A percentile compares a stretch with the other conserved stretches of the same genome.
Evolutionary conservation across 208 protist genomes (phyloP).

Genomic region (Crithidia bombi): DNA sequence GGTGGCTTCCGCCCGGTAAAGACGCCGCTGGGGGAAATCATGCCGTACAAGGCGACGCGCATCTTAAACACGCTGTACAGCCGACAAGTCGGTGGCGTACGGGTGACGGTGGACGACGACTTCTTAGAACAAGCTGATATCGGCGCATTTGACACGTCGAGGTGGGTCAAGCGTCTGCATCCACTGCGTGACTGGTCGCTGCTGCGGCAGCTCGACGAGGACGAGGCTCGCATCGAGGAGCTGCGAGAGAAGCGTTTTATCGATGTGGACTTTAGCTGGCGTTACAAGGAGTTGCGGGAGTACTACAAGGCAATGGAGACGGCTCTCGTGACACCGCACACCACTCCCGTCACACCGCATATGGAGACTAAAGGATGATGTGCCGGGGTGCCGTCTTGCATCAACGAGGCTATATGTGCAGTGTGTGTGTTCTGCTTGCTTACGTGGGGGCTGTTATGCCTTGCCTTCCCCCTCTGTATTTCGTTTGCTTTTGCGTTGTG

Average conservation of each 20-base stretch:
- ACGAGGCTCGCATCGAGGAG: constrained; percentile 76
- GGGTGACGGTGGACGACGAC: constrained; percentile 79
- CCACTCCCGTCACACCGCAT: constrained; percentile 3
- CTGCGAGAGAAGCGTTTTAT: constrained; percentile 78
- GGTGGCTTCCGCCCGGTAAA: constrained; percentile 75
- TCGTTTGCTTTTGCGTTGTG: background rate
- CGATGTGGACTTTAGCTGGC: constrained; percentile 84
- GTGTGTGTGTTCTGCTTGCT: background rate
- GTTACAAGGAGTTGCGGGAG: constrained; percentile 70
- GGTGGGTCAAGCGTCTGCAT: constrained; percentile 84
- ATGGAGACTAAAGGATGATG: background rate
- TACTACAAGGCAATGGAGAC: constrained; percentile 75
- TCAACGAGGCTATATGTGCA: too few species aligned
- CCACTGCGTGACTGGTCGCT: constrained; percentile 88
- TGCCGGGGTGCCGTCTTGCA: background rate
- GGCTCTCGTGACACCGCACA: constrained; percentile 32
- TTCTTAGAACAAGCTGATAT: constrained; percentile 79
- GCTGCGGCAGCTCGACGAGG: constrained; percentile 82
- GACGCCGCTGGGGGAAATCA: constrained; percentile 70
- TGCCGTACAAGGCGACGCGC: constrained; percentile 85
- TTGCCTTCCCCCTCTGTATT: background rate
- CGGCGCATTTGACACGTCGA: constrained; percentile 83
- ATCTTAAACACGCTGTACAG: constrained; percentile 88
- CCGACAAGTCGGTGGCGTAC: constrained; percentile 82
- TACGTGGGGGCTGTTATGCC: too few species aligned